Evolutionary conservation across 176 grass and related monocot genomes (phyloP).

Genomic region (Triticum turgidum): DNA sequence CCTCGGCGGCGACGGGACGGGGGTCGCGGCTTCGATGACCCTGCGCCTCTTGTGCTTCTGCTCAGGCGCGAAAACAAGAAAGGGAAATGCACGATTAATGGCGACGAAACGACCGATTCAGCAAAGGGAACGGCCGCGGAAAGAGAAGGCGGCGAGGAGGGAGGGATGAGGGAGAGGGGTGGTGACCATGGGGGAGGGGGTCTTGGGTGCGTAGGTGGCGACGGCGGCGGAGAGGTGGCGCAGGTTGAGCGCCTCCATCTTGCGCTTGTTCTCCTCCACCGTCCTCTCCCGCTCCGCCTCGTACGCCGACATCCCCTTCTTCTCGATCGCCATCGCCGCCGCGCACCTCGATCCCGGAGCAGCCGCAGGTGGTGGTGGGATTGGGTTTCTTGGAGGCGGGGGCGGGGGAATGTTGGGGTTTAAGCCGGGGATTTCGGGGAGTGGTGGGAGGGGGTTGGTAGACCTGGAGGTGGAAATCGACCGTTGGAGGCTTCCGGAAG

Average conservation of each 20-base stretch:
- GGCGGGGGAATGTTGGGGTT: constrained; percentile 10
- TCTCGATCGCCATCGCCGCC: constrained; percentile 39
- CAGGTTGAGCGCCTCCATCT: constrained; percentile 94
- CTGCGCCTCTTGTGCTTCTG: constrained; percentile 76
- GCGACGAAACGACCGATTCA: neutral
- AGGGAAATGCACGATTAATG: neutral
- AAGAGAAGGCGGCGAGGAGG: neutral
- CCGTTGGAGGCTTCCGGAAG: constrained; percentile 34
- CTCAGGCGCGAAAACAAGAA: neutral
- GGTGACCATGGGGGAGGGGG: constrained; percentile 48
- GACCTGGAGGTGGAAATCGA: constrained; percentile 28
- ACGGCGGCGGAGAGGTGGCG: constrained; percentile 64
- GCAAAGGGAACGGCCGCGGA: neutral
- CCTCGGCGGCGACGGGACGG: constrained; percentile 40
- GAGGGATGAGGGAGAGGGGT: neutral
- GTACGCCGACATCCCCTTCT: constrained; percentile 56
- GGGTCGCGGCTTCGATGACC: constrained; percentile 27
- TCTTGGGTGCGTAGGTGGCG: constrained; percentile 47
- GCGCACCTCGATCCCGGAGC: neutral
- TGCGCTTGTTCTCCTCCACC: constrained; percentile 94
- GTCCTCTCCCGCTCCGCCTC: constrained; percentile 76
- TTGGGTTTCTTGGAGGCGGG: neutral
- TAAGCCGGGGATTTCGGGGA: neutral
- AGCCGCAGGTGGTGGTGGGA: neutral
- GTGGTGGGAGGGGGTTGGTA: neutral